Evolutionary conservation across 495 filamentous ascomycete genomes (phyloP).

Genomic region (Emericellopsis terricola): DNA sequence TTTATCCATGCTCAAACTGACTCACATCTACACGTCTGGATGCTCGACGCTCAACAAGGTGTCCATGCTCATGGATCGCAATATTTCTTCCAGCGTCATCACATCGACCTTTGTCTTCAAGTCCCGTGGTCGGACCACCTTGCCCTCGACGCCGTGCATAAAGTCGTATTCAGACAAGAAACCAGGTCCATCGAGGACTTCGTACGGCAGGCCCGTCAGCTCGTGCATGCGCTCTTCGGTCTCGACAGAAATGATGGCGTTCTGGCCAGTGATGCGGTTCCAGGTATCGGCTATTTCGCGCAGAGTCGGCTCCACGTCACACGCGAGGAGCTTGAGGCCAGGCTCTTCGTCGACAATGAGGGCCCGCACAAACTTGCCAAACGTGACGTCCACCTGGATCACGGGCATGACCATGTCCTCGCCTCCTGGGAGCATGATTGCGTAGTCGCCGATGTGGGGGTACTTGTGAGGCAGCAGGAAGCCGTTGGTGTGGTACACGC

Average conservation of each 20-base stretch:
- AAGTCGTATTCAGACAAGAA: not conserved
- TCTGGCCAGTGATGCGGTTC: not conserved
- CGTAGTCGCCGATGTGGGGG: not conserved
- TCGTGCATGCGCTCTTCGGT: not conserved
- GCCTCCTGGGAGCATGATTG: not conserved
- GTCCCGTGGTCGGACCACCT: not conserved
- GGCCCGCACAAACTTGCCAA: not conserved
- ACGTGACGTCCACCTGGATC: not conserved
- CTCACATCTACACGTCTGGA: conserved; percentile 34
- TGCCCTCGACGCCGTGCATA: not conserved
- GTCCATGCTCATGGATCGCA: conserved; percentile 19
- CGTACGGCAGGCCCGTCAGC: not conserved
- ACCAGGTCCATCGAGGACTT: not conserved
- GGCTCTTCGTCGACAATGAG: not conserved
- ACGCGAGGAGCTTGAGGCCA: not conserved
- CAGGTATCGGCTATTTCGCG: not conserved
- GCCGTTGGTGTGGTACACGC: not conserved
- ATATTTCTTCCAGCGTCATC: conserved; percentile 16
- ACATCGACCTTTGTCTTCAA: not conserved
- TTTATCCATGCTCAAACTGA: no score
- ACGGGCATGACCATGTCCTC: not conserved
- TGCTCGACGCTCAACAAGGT: not conserved
- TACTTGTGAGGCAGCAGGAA: not conserved
- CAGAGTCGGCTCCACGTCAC: not conserved
- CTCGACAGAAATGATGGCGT: not conserved